phyloP scores from a whole-genome alignment of 2,329 filamentous ascomycete species.

The Fusarium sterilihyphosum region DNA sequence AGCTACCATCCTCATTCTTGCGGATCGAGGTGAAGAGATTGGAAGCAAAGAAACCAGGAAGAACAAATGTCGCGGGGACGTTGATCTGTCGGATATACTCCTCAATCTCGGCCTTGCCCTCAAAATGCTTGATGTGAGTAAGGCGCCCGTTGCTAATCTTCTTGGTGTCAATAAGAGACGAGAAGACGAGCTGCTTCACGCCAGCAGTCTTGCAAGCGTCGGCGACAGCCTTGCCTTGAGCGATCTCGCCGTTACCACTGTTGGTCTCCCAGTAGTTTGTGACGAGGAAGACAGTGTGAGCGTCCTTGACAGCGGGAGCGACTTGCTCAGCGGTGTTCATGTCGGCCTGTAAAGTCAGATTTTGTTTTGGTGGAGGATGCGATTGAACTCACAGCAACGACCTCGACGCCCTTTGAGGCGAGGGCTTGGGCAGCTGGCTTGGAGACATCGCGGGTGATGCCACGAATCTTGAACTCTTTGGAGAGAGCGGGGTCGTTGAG shows the following conservation, averaged over 20 bases:
- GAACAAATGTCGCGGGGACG: slow-evolving; percentile 62
- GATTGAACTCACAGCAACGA: slow-evolving; percentile 48
- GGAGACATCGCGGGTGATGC: slow-evolving; percentile 56
- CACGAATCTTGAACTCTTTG: slow-evolving; percentile 56
- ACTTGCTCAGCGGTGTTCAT: slow-evolving; percentile 50
- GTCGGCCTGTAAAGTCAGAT: slow-evolving; percentile 49
- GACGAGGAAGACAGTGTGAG: slow-evolving; percentile 56
- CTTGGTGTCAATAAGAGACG: slow-evolving; percentile 54
- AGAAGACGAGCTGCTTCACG: slow-evolving; percentile 59
- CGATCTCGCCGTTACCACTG: slow-evolving; percentile 49
- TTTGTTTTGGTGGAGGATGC: neutral
- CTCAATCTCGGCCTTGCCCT: slow-evolving; percentile 66
- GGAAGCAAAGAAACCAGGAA: slow-evolving; percentile 65
- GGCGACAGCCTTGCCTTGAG: slow-evolving; percentile 57
- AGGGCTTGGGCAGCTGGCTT: slow-evolving; percentile 54
- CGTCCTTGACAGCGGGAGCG: slow-evolving; percentile 51
- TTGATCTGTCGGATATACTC: slow-evolving; percentile 62
- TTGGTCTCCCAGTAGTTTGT: slow-evolving; percentile 53
- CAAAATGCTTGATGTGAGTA: slow-evolving; percentile 59
- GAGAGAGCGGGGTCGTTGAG: slow-evolving; percentile 58
- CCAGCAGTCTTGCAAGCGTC: slow-evolving; percentile 56
- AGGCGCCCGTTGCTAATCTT: slow-evolving; percentile 51
- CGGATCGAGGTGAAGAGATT: slow-evolving; percentile 51
- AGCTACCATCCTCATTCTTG: slow-evolving; percentile 46
- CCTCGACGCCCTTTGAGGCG: slow-evolving; percentile 53